Evolutionary conservation across 164 flowering plant species (phyloP).

Genomic region (Umbellularia californica): DNA sequence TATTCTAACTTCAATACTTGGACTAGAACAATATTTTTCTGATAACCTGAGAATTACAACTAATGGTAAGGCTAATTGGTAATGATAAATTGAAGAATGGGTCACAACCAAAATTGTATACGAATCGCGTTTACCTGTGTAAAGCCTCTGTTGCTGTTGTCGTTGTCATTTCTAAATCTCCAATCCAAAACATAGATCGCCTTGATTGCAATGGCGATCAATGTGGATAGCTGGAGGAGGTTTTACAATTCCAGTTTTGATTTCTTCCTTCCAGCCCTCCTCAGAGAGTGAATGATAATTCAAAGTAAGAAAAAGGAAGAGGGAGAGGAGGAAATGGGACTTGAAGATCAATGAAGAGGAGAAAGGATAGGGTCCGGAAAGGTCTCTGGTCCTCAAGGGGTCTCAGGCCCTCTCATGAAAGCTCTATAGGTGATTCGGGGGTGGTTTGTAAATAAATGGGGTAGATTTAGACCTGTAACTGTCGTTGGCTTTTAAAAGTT

Average conservation of each 20-base stretch:
- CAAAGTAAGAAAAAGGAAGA: background rate
- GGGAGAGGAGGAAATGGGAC: background rate
- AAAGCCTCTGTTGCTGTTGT: no score
- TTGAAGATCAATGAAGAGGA: background rate
- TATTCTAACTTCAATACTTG: no score
- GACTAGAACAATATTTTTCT: no score
- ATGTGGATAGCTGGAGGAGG: background rate
- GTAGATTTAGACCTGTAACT: no score
- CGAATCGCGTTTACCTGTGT: no score
- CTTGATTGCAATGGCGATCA: background rate
- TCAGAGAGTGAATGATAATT: background rate
- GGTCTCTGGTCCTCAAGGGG: background rate
- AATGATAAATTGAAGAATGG: no score
- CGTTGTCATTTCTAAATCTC: background rate
- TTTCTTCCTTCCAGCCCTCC: background rate
- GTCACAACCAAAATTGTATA: no score
- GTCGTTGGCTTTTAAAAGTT: no score
- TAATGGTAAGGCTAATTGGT: no score
- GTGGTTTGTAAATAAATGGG: no score
- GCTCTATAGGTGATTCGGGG: no score
- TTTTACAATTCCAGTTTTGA: background rate
- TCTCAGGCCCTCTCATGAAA: background rate
- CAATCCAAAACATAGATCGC: background rate
- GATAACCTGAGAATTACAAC: no score
- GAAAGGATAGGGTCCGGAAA: background rate